Conservation (phyloP, 169 alveolate species). For the Plasmodium coatneyi region DNA sequence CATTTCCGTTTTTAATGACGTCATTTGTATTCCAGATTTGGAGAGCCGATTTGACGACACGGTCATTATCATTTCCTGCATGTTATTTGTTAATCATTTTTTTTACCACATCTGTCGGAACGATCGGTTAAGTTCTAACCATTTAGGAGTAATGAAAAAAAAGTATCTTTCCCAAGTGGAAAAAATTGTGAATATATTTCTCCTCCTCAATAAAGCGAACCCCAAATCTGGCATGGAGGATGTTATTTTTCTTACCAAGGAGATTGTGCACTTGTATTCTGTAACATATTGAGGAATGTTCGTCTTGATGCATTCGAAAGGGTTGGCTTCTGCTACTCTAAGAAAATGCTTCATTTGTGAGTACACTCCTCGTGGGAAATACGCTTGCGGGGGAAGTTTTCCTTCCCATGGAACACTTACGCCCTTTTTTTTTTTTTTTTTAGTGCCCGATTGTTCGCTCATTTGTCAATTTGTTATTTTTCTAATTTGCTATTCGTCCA, state of each 20-base stretch:
- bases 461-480: background rate
- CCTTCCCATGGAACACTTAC: background rate
- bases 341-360: background rate
- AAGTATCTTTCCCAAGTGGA: conserved; percentile 34
- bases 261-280: conserved; percentile 40
- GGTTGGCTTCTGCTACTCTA: background rate
- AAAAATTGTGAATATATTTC: conserved; percentile 58
- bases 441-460: background rate
- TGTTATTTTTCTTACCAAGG: conserved; percentile 33
- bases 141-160: background rate
- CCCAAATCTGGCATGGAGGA: conserved; percentile 8
- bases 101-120: conserved; percentile 37
- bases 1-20: conserved; percentile 67
- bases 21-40: conserved; percentile 52
- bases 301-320: background rate
- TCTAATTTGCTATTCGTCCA: background rate
- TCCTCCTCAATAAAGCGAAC: conserved; percentile 11
- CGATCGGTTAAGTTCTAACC: background rate
- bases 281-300: background rate
- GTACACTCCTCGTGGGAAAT: background rate
- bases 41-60: conserved; percentile 21
- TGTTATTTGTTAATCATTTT: conserved; percentile 68
- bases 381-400: background rate
- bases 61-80: conserved; percentile 51
- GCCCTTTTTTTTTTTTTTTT: background rate